Percentiles rank a stretch among this genome's conserved stretches.
phyloP scores from a whole-genome alignment of 2,329 filamentous ascomycete genomes.

The Ambrosiella xylebori region DNA sequence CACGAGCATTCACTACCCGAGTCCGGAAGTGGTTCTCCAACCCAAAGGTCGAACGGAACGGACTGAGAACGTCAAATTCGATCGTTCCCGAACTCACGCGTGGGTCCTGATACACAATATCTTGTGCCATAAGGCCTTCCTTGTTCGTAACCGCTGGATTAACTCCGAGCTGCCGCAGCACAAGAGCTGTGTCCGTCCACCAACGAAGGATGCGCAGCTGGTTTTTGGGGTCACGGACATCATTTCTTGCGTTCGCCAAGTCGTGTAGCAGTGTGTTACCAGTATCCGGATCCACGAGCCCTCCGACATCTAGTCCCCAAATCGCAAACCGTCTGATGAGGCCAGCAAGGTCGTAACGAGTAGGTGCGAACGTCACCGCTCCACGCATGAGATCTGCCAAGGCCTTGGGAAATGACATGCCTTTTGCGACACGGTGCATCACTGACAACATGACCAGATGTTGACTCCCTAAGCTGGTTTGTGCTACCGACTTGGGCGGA shows the following conservation, averaged over 20 bases:
- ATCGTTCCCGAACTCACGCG: not conserved
- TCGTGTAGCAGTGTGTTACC: constrained; percentile 11
- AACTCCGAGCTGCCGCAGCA: constrained; percentile 4
- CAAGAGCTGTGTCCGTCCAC: constrained; percentile 4
- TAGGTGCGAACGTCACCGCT: constrained; percentile 4
- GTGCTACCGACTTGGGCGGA: constrained; percentile 8
- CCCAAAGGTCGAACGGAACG: not conserved
- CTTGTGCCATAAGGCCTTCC: constrained; percentile 4
- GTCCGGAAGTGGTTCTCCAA: not conserved
- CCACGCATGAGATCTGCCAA: constrained; percentile 2
- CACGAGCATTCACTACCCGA: not conserved
- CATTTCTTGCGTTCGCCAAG: constrained; percentile 2
- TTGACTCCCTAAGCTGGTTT: not conserved
- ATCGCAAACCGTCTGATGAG: constrained; percentile 3
- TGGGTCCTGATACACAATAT: constrained; percentile 2
- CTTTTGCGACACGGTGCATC: not conserved
- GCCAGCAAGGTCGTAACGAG: constrained; percentile 4
- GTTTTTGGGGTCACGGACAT: not conserved
- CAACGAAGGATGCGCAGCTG: constrained; percentile 2
- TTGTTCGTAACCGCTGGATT: constrained; percentile 3
- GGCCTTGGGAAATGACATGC: not conserved
- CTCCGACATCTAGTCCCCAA: constrained; percentile 8
- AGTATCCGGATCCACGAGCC: not conserved
- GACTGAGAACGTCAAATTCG: constrained; percentile 3
- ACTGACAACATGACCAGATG: constrained; percentile 1